These are phyloP conservation scores for Petasospora rhodanensis DNA, from an alignment of 1,139 yeast genomes.

Conservation along the genomic window DNA sequence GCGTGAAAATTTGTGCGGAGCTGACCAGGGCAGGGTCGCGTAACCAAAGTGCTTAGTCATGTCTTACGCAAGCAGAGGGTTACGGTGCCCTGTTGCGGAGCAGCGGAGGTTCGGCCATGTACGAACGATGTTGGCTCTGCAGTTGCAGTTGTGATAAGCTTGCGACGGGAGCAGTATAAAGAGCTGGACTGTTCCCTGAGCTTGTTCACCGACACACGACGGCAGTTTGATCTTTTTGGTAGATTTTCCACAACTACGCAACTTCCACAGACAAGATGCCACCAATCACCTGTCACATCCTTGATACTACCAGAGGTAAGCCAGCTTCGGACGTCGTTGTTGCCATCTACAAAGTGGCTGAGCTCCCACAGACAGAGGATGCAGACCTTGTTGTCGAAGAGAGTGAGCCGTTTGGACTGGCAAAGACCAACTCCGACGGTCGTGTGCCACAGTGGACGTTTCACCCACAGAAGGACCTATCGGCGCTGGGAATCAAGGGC, in stretches of 20 bases:
- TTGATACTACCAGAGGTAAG: slow-evolving; percentile 77
- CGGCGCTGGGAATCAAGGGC: slow-evolving; percentile 34
- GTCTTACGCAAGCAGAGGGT: too few relatives aligned
- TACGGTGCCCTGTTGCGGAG: slow-evolving; percentile 6
- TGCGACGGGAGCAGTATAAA: background rate
- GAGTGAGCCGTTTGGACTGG: slow-evolving; percentile 49
- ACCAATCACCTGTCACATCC: slow-evolving; percentile 81
- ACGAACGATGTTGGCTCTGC: slow-evolving; percentile 7
- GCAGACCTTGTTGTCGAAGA: slow-evolving; percentile 27
- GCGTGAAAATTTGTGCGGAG: too few relatives aligned
- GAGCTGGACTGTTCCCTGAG: too few relatives aligned
- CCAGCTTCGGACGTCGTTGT: slow-evolving; percentile 72
- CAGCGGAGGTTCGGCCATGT: slow-evolving; percentile 9
- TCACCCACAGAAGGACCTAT: slow-evolving; percentile 33
- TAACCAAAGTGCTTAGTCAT: too few relatives aligned
- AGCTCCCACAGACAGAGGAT: slow-evolving; percentile 23
- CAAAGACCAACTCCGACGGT: slow-evolving; percentile 74
- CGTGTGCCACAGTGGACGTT: slow-evolving; percentile 65
- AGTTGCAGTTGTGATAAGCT: too few relatives aligned
- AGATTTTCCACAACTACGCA: too few relatives aligned
- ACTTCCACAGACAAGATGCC: slow-evolving; percentile 22
- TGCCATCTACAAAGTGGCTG: slow-evolving; percentile 43
- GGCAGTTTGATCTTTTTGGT: too few relatives aligned
- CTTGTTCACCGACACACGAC: too few relatives aligned
- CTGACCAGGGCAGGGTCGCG: too few relatives aligned